These are phyloP conservation scores for Yarrowia bubula DNA, from an alignment of 805 yeast genomes.

Conservation along the genomic window DNA sequence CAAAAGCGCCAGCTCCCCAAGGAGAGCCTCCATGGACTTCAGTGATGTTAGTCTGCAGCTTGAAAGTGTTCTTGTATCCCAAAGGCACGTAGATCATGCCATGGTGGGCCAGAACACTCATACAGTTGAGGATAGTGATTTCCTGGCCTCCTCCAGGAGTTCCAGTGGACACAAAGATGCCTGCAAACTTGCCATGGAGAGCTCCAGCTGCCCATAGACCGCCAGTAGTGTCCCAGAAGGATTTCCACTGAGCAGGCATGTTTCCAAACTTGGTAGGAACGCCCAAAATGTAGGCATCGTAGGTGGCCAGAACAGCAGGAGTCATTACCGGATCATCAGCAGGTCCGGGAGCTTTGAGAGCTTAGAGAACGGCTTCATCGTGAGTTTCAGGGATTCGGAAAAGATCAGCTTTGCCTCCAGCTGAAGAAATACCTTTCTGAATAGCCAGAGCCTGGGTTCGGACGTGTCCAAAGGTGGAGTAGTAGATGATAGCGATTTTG, in stretches of 20 bases:
- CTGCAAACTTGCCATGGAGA: constrained; percentile 69
- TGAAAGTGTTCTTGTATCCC: constrained; percentile 63
- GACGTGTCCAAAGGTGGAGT: constrained; percentile 79
- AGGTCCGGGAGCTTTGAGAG: constrained; percentile 61
- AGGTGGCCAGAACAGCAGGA: constrained; percentile 52
- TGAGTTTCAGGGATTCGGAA: constrained; percentile 82
- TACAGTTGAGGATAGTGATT: constrained; percentile 54
- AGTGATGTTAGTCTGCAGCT: constrained; percentile 52
- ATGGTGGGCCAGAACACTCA: constrained; percentile 66
- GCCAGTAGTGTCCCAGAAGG: constrained; percentile 77
- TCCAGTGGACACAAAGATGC: constrained; percentile 69
- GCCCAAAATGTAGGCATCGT: constrained; percentile 76
- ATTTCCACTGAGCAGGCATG: constrained; percentile 70
- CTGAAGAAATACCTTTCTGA: constrained; percentile 63
- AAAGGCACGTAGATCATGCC: constrained; percentile 76
- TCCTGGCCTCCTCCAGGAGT: constrained; percentile 80
- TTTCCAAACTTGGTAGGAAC: constrained; percentile 77
- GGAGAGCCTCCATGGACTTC: constrained; percentile 81
- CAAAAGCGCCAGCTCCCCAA: constrained; percentile 83
- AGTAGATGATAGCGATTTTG: constrained; percentile 72
- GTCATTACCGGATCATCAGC: constrained; percentile 48
- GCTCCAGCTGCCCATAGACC: constrained; percentile 71
- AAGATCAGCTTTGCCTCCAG: constrained; percentile 68
- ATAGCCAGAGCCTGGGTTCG: constrained; percentile 65
- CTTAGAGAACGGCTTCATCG: constrained; percentile 54